These are phyloP conservation scores for Trypanosoma mega DNA, from an alignment of 208 protist species.

Conservation along the genomic window DNA sequence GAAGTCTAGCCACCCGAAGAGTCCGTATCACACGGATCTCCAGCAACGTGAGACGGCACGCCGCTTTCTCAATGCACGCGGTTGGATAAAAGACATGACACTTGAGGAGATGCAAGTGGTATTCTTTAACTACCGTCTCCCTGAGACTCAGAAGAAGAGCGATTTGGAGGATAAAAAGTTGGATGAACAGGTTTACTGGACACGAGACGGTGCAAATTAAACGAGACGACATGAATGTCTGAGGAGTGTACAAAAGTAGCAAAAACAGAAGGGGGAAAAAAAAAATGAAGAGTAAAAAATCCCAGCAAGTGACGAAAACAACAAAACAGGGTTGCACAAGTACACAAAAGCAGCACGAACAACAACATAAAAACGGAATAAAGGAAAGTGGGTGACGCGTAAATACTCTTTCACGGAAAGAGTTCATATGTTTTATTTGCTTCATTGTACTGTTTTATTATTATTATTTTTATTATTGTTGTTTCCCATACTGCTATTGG, in stretches of 20 bases:
- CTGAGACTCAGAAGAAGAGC: conserved; percentile 39
- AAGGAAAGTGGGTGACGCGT: too few species aligned
- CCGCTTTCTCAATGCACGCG: conserved; percentile 66
- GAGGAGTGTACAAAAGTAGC: not conserved
- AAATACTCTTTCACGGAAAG: too few species aligned
- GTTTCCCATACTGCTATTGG: too few species aligned
- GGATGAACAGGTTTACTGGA: conserved; percentile 51
- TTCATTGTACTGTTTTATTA: too few species aligned
- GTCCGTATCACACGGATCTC: conserved; percentile 39
- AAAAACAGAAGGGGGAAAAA: not conserved
- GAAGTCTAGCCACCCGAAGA: conserved; percentile 63
- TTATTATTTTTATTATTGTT: too few species aligned
- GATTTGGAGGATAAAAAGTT: conserved; percentile 35
- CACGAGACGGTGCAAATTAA: conserved; percentile 32
- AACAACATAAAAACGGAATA: too few species aligned
- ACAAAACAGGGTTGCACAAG: too few species aligned
- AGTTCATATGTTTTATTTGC: too few species aligned
- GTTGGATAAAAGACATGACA: conserved; percentile 87
- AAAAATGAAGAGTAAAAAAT: too few species aligned
- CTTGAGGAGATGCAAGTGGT: conserved; percentile 71
- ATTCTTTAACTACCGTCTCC: conserved; percentile 74
- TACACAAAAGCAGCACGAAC: too few species aligned
- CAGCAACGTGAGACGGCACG: conserved; percentile 61
- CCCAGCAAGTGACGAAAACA: too few species aligned
- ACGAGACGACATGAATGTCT: not conserved